Percentiles rank a stretch among this genome's conserved stretches.
phyloP scores from a whole-genome alignment of 495 filamentous ascomycete genomes.

The Trichoderma virens region DNA sequence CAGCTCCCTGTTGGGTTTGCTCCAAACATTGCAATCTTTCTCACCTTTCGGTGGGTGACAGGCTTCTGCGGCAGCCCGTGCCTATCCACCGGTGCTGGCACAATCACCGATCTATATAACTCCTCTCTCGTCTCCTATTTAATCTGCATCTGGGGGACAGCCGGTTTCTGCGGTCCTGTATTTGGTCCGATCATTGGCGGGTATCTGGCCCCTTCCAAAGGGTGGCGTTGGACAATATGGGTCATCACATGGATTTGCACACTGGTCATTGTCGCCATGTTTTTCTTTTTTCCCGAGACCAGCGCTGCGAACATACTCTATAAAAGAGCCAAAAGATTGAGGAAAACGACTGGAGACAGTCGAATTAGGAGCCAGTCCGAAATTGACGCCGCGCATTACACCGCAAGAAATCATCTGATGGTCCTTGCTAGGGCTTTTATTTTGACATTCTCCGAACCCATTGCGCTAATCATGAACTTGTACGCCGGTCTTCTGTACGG shows the following conservation, averaged over 20 bases:
- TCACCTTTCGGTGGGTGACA: constrained; percentile 20
- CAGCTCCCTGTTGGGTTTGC: constrained; percentile 21
- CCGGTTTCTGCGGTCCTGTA: constrained; percentile 31
- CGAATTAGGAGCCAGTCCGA: constrained; percentile 24
- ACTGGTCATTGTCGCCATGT: constrained; percentile 17
- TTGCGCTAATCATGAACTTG: constrained; percentile 30
- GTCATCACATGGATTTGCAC: constrained; percentile 19
- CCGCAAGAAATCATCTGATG: not conserved
- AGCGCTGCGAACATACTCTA: constrained; percentile 26
- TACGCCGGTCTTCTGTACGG: constrained; percentile 64
- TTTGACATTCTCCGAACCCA: constrained; percentile 25
- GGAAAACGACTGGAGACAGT: constrained; percentile 23
- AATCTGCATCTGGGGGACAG: constrained; percentile 18
- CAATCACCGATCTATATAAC: constrained; percentile 19
- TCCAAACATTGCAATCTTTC: constrained; percentile 20
- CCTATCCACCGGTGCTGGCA: constrained; percentile 19
- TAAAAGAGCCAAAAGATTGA: constrained; percentile 25
- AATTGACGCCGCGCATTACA: constrained; percentile 21
- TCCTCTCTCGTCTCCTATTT: constrained; percentile 12
- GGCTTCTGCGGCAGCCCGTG: constrained; percentile 21
- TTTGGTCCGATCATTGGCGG: constrained; percentile 39
- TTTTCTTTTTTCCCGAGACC: constrained; percentile 29
- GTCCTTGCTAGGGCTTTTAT: constrained; percentile 26
- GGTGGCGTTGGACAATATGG: constrained; percentile 28
- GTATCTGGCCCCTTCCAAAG: constrained; percentile 24